phyloP scores from a whole-genome alignment of 345 rosid species.

The Eucalyptus regnans region DNA sequence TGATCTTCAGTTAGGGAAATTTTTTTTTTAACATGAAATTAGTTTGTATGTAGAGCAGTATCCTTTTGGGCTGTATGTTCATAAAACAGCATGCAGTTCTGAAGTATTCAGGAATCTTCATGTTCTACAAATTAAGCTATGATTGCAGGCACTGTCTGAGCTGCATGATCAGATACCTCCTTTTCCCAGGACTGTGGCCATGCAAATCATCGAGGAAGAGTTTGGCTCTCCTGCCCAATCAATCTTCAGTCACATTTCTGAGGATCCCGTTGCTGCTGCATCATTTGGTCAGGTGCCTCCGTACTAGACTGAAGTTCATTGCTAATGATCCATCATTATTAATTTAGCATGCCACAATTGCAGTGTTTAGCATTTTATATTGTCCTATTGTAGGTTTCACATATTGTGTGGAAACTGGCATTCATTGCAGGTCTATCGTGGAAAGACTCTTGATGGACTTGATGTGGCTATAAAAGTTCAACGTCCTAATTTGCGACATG shows the following conservation, averaged over 20 bases:
- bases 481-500: constrained; percentile 80
- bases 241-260: constrained; percentile 56
- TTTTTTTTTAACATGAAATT: neutral
- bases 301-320: neutral
- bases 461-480: constrained; percentile 92
- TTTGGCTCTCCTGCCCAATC: constrained; percentile 70
- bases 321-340: neutral
- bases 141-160: constrained; percentile 80
- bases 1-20: neutral
- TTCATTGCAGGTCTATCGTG: constrained; percentile 63
- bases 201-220: constrained; percentile 81
- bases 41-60: neutral
- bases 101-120: neutral
- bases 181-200: constrained; percentile 57
- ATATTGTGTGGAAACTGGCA: neutral
- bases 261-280: constrained; percentile 90
- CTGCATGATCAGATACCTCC: constrained; percentile 89
- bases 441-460: constrained; percentile 60
- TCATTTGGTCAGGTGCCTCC: constrained; percentile 89
- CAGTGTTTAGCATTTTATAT: neutral
- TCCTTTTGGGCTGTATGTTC: neutral
- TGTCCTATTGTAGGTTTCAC: neutral
- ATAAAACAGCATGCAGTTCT: neutral
- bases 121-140: neutral
- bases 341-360: neutral